Percentiles rank a stretch among this genome's conserved stretches.
Evolutionary conservation across 2,329 filamentous ascomycete genomes (phyloP).

Genomic region (Aspergillus fumigatiaffinis): DNA sequence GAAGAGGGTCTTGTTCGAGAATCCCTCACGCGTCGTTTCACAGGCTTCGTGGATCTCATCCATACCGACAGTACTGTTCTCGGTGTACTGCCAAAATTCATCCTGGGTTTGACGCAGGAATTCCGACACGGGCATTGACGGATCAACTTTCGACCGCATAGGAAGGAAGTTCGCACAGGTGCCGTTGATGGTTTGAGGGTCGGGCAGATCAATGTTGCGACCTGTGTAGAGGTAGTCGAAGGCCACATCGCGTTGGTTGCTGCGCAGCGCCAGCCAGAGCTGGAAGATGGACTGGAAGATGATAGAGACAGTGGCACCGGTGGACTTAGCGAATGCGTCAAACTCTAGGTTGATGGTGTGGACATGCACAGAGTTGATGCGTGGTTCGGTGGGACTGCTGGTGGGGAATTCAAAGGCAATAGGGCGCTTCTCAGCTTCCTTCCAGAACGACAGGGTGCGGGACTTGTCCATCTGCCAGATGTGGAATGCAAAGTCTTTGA

Average conservation of each 20-base stretch:
- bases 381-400: not conserved
- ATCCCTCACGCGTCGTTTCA: slow-evolving; percentile 10
- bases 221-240: slow-evolving; percentile 39
- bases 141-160: slow-evolving; percentile 19
- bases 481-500: slow-evolving; percentile 25
- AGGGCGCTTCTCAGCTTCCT: not conserved
- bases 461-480: not conserved
- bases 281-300: slow-evolving; percentile 36
- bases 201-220: slow-evolving; percentile 34
- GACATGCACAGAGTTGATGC: slow-evolving; percentile 15
- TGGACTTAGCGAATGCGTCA: slow-evolving; percentile 15
- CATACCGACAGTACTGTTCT: slow-evolving; percentile 24
- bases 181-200: slow-evolving; percentile 37
- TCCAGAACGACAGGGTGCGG: slow-evolving; percentile 2
- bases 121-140: slow-evolving; percentile 3
- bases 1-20: slow-evolving; percentile 21
- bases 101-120: slow-evolving; percentile 21
- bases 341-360: slow-evolving; percentile 12
- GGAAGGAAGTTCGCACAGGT: slow-evolving; percentile 39
- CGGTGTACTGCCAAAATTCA: slow-evolving; percentile 27
- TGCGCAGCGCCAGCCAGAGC: slow-evolving; percentile 24
- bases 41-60: slow-evolving; percentile 24
- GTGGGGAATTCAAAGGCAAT: not conserved
- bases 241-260: slow-evolving; percentile 16
- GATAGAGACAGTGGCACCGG: slow-evolving; percentile 30